phyloP scores from a whole-genome alignment of 805 yeast species.

The Candida ascalaphidarum region DNA sequence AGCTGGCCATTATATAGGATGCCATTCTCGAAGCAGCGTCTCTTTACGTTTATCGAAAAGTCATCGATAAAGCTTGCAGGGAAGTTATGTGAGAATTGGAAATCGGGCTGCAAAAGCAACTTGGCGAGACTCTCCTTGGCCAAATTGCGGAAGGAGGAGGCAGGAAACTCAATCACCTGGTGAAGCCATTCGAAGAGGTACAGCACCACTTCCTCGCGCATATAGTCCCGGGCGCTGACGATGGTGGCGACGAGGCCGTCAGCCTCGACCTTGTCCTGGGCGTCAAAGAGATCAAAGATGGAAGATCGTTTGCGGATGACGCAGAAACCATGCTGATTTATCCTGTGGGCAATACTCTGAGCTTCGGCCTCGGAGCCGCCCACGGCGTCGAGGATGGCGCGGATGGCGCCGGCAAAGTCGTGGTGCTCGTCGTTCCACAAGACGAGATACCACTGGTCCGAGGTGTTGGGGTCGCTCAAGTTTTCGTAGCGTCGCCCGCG shows the following conservation, averaged over 20 bases:
- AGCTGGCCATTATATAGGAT: conserved; percentile 18
- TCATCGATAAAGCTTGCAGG: conserved; percentile 14
- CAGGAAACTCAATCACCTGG: conserved; percentile 21
- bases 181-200: conserved; percentile 45
- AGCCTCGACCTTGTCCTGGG: conserved; percentile 31
- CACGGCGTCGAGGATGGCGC: conserved; percentile 32
- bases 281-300: conserved; percentile 14
- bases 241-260: conserved; percentile 52
- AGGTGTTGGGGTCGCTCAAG: conserved; percentile 28
- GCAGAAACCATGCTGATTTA: conserved; percentile 45
- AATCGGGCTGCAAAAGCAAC: conserved; percentile 29
- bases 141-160: conserved; percentile 14
- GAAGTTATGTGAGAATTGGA: conserved; percentile 20
- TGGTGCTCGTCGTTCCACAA: conserved; percentile 81
- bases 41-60: conserved; percentile 5
- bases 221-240: conserved; percentile 40
- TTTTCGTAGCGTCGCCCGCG: conserved; percentile 16
- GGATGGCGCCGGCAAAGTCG: conserved; percentile 45
- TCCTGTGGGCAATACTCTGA: conserved; percentile 28
- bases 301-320: conserved; percentile 27
- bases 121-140: conserved; percentile 37
- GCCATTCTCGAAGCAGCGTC: conserved; percentile 24
- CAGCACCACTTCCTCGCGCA: conserved; percentile 39
- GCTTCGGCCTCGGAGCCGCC: conserved; percentile 19
- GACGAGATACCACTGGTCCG: conserved; percentile 35